Evolutionary conservation across 2,329 filamentous ascomycete genomes (phyloP), one percentile per base, ranked within the genome.

Genomic region (Leptographium lundbergii): DNA sequence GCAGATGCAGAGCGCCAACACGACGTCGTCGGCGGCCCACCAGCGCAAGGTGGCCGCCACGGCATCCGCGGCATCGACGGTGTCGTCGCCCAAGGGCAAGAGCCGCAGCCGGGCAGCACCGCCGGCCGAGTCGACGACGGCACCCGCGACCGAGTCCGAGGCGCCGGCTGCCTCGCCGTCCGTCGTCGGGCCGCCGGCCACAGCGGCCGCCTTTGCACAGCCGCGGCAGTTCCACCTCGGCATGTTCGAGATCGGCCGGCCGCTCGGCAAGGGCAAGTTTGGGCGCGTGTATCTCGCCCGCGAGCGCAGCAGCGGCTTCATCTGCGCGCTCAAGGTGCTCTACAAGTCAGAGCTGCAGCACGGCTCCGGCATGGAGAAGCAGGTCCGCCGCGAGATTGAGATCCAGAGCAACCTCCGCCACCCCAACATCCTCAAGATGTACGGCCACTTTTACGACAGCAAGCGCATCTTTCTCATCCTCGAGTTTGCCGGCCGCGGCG

Each of bases 231-330:
- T 91, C 73, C 89, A 95, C 69, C 82, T 96, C 4, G 88, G 89
- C 72, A 95, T 95, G 89, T 95, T 95, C 70, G 91, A 96, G 71
- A 95, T 95, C 64, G 89, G 89, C 47, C 87, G 89, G 65, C 88
- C 89, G 1, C 77, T 95, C 4, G 89, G 89, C 57, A 94, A 94
- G 74, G 89, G 89, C 63, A 95, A 94, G 70, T 95, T 94, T 68
- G 89, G 89, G 1, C 82, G 89, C 53, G 89, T 95, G 3, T 95
- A 95, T 69, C 82, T 95, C 32, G 89, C 88, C 55, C 86, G 89
- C 59, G 89, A 94, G 72, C 83, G 88, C 60, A 82, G 79, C 52
- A 88, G 83, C 29, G 87, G 87, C 62, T 95, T 91, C 73, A 87
- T 95, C 63, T 95, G 89, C 73, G 89, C 88, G 1, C 79, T 95